Conservation (phyloP, 805 yeast species). For the Candida stauntonica region DNA sequence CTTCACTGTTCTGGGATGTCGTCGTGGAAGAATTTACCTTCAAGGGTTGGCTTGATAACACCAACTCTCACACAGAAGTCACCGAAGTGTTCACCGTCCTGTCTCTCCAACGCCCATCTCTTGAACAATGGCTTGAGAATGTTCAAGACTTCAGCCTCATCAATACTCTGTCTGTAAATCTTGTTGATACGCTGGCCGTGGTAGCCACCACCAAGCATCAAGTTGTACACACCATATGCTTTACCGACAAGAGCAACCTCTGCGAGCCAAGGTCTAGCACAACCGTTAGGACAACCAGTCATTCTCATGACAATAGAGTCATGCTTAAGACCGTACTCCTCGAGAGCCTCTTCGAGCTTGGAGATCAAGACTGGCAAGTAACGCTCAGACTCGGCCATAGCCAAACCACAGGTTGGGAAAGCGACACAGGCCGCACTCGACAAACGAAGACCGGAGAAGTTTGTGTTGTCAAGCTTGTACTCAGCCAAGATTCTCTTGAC, state of each 20-base stretch:
- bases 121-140: constrained; percentile 83
- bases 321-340: constrained; percentile 89
- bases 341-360: constrained; percentile 81
- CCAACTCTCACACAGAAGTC: constrained; percentile 86
- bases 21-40: constrained; percentile 93
- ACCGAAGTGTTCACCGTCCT: constrained; percentile 92
- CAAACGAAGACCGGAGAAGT: constrained; percentile 77
- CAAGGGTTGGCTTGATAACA: constrained; percentile 81
- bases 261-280: constrained; percentile 98
- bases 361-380: constrained; percentile 72
- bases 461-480: constrained; percentile 79
- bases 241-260: constrained; percentile 95
- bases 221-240: constrained; percentile 88
- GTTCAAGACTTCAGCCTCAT: constrained; percentile 80
- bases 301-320: constrained; percentile 95
- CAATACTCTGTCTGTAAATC: constrained; percentile 79
- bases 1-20: constrained; percentile 76
- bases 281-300: constrained; percentile 99
- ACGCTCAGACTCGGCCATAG: constrained; percentile 98
- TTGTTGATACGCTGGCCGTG: constrained; percentile 91
- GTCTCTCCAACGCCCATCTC: constrained; percentile 90
- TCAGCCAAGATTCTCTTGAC: constrained; percentile 62
- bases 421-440: constrained; percentile 97
- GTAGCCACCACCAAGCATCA: constrained; percentile 94
- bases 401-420: constrained; percentile 97